Evolutionary conservation across 2,329 filamentous ascomycete genomes (phyloP).

Genomic region (Magnaporthiopsis rhizophila): DNA sequence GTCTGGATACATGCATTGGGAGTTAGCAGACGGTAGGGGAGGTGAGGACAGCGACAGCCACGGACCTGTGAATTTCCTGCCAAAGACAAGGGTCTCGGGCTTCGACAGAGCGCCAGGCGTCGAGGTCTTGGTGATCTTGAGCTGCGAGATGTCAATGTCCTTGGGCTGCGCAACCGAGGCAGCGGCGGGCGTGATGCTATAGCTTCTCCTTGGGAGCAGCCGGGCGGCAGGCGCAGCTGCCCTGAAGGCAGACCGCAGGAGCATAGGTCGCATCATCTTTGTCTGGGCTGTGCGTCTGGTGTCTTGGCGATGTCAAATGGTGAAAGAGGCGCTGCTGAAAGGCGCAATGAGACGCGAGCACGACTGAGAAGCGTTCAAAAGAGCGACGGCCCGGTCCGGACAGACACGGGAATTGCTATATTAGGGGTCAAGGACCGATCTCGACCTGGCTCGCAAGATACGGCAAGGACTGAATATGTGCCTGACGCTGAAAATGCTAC

Average conservation of each 20-base stretch:
- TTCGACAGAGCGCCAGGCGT: slow-evolving; percentile 68
- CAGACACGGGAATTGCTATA: neutral
- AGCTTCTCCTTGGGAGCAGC: slow-evolving; percentile 30
- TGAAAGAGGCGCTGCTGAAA: no score
- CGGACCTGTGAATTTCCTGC: slow-evolving; percentile 79
- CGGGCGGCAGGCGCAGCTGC: slow-evolving; percentile 21
- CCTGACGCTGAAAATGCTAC: neutral
- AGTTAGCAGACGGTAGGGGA: neutral
- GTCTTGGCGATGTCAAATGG: no score
- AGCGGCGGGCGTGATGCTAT: slow-evolving; percentile 45
- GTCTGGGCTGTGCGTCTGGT: neutral
- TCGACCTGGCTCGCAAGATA: neutral
- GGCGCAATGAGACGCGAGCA: neutral
- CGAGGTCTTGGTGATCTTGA: slow-evolving; percentile 65
- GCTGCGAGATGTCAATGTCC: slow-evolving; percentile 68
- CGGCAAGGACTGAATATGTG: neutral
- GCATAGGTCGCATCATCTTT: slow-evolving; percentile 38
- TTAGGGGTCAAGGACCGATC: neutral
- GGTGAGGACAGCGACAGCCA: no score
- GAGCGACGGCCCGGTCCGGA: neutral
- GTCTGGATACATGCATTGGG: slow-evolving; percentile 44
- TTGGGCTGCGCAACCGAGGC: slow-evolving; percentile 46
- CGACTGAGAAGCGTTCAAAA: neutral
- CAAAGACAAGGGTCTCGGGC: slow-evolving; percentile 80
- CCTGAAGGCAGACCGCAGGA: slow-evolving; percentile 22